phyloP scores from a whole-genome alignment of 176 grass and related monocot genomes.

The Bonia amplexicaulis region DNA sequence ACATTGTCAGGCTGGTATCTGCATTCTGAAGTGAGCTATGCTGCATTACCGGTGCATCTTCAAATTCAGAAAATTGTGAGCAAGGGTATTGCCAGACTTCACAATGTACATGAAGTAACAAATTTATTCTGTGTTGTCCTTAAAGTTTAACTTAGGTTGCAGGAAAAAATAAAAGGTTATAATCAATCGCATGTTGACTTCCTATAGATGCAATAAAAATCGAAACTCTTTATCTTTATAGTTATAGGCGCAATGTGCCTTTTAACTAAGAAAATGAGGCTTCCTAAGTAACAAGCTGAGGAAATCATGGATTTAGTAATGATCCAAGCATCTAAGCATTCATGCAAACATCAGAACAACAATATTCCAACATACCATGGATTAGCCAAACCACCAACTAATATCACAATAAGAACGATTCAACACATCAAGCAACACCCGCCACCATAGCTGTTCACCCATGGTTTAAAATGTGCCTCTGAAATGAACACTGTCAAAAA shows the following conservation, averaged over 20 bases:
- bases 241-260: not conserved
- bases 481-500: not conserved
- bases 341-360: not conserved
- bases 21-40: not conserved
- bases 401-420: not conserved
- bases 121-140: not conserved
- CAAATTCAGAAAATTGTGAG: not conserved
- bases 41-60: not conserved
- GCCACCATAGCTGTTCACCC: not conserved
- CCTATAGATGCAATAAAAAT: not conserved
- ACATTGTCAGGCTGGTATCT: not conserved
- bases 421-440: not conserved
- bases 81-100: not conserved
- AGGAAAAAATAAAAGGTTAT: not conserved
- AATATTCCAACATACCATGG: not conserved
- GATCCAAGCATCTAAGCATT: not conserved
- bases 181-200: not conserved
- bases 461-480: not conserved
- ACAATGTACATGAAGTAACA: not conserved
- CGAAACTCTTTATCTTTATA: not conserved
- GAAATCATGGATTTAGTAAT: not conserved
- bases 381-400: not conserved
- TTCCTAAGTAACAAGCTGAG: not conserved
- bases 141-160: not conserved
- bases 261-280: not conserved